Conservation (phyloP, 139 green algal species). For the Yamagishiella unicocca region DNA sequence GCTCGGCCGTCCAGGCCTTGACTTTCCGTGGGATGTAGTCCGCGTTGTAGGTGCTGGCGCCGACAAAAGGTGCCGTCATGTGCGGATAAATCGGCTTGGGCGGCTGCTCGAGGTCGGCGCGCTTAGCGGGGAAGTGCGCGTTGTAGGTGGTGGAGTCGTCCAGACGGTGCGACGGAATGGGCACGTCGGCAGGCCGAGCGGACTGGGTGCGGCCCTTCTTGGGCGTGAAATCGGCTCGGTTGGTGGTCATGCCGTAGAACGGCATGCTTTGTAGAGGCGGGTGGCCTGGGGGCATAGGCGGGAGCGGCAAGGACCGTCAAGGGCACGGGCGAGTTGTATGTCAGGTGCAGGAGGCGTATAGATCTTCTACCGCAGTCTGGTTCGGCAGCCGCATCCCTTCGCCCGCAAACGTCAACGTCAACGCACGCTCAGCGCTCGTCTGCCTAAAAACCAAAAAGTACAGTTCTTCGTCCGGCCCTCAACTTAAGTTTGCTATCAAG, state of each 20-base stretch:
- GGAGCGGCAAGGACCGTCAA: neutral
- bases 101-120: neutral
- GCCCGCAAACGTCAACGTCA: no score
- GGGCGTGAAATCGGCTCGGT: conserved; percentile 39
- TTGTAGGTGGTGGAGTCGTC: conserved; percentile 40
- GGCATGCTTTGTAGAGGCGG: neutral
- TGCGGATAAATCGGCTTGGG: neutral
- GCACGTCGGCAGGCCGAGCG: neutral
- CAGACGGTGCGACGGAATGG: neutral
- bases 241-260: conserved; percentile 26
- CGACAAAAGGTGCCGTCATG: conserved; percentile 19
- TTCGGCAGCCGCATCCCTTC: no score
- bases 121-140: neutral
- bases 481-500: no score
- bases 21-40: conserved; percentile 22
- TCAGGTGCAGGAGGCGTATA: no score
- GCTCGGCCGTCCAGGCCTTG: conserved; percentile 12
- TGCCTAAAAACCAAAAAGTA: no score
- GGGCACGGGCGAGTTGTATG: no score
- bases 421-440: no score
- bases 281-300: neutral
- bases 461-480: no score
- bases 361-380: no score
- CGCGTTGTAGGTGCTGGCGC: conserved; percentile 20
- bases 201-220: neutral